phyloP scores from a whole-genome alignment of 2,329 filamentous ascomycete genomes.

The Mollisia scopiformis region DNA sequence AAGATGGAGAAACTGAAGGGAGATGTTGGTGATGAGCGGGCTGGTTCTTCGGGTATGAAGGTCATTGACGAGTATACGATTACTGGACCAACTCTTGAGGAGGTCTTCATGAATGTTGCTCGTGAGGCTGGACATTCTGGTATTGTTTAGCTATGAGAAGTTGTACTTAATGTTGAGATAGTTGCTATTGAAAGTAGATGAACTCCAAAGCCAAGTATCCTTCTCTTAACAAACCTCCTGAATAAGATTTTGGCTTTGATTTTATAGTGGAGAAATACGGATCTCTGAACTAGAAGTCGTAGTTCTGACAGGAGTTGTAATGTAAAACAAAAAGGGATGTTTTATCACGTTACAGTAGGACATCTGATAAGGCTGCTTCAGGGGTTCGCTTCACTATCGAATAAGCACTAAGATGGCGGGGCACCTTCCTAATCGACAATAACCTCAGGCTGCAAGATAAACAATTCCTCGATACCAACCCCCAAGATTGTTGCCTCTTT shows the following conservation, averaged over 20 bases:
- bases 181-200: not conserved
- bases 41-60: slow-evolving; percentile 3
- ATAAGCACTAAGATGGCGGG: not conserved
- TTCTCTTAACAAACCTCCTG: too few species aligned
- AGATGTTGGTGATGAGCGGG: slow-evolving; percentile 11
- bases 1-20: slow-evolving; percentile 31
- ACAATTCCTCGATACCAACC: not conserved
- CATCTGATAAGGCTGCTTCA: not conserved
- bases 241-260: too few species aligned
- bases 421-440: not conserved
- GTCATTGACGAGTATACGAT: slow-evolving; percentile 30
- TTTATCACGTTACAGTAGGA: not conserved
- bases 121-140: slow-evolving; percentile 24
- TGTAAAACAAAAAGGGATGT: not conserved
- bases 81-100: slow-evolving; percentile 31
- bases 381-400: not conserved
- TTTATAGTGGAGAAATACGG: too few species aligned
- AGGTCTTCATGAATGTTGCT: slow-evolving; percentile 35
- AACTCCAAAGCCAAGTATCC: too few species aligned
- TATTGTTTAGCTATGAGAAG: slow-evolving; percentile 1
- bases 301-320: not conserved
- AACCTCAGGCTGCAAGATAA: not conserved
- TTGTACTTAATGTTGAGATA: not conserved
- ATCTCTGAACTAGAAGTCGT: too few species aligned
- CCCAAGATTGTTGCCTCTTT: not conserved